Evolutionary conservation across 1,139 yeast genomes (phyloP), one percentile per base, ranked within the genome.

Genomic region (Scheffersomyces cryptocercus): DNA sequence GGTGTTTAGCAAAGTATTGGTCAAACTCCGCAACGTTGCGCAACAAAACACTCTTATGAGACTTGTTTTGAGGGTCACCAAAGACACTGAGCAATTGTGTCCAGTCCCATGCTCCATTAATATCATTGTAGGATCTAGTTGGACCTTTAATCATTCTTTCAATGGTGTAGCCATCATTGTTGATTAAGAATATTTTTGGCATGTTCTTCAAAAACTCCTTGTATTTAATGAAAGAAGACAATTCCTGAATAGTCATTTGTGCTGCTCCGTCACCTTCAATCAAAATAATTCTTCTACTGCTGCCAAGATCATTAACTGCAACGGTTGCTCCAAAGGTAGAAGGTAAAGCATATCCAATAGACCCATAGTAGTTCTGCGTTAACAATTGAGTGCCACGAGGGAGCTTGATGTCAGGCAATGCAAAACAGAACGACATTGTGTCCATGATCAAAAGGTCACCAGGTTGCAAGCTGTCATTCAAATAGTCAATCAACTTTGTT

Each of bases 251-350:
- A 2, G 96, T 88, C 95, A 89, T 86, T 66, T 88, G 95, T 1
- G 96, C 89, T 7, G 95, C 84, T 2, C 97, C 97, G 59, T 90
- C 97, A 39, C 97, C 97, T 68, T 86, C 90, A 26, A 88, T 70
- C 8, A 89, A 68, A 13, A 88, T 66, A 16, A 88, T 75, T 51
- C 95, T 77, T 37, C 84, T 79, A 5, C 67, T 58, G 8, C 54
- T 51, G 6, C 71, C 71, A 43, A 68, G 48, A 57, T 88, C 95
- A 44, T 75, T 72, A 54, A 78, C 70, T 1, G 93, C 96, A 43
- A 85, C 64, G 11, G 87, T 81, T 6, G 82, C 86, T 30, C 97
- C 97, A 38, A 89, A 73, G 1, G 93, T 77, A 3, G 95, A 89
- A 1, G 96, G 96, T 26, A 89, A 70, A 0, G 96, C 90, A 66